phyloP scores from a whole-genome alignment of 2,329 filamentous ascomycete species.

The Penicillium fuscoglaucum region DNA sequence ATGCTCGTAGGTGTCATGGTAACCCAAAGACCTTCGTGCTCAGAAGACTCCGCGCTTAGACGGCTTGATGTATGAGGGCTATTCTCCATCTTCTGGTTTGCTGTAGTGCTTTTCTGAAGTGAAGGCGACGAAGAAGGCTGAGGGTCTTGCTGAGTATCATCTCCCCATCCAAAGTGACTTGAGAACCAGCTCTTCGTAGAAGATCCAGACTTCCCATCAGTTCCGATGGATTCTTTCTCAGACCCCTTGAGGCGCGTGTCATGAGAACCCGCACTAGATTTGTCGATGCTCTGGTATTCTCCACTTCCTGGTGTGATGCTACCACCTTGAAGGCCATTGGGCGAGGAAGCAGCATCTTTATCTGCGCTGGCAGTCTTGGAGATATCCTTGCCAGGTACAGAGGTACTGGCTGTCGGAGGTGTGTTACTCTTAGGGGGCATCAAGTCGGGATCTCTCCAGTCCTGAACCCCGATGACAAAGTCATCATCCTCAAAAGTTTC shows the following conservation, averaged over 20 bases:
- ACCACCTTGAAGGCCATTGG: constrained; percentile 57
- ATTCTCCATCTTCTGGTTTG: constrained; percentile 21
- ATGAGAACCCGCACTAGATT: constrained; percentile 22
- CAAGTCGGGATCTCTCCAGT: constrained; percentile 80
- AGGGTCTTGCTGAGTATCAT: constrained; percentile 17
- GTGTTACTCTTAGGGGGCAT: constrained; percentile 48
- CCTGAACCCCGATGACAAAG: constrained; percentile 81
- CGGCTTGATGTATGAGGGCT: constrained; percentile 12
- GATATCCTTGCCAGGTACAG: constrained; percentile 25
- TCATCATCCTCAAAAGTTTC: constrained; percentile 53
- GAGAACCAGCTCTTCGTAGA: constrained; percentile 37
- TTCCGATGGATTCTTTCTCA: constrained; percentile 11
- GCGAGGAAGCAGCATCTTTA: constrained; percentile 30
- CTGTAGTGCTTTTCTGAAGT: constrained; percentile 12
- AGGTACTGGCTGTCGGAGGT: constrained; percentile 25
- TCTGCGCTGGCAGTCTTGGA: constrained; percentile 35
- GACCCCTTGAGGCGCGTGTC: constrained; percentile 15
- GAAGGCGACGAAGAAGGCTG: constrained; percentile 17
- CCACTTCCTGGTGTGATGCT: constrained; percentile 72
- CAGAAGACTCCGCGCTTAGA: constrained; percentile 42
- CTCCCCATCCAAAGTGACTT: constrained; percentile 34
- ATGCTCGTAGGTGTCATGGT: constrained; percentile 86
- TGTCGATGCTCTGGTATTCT: constrained; percentile 59
- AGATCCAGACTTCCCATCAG: constrained; percentile 13
- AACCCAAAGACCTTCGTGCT: constrained; percentile 87